These are phyloP conservation scores for Babesia ovata DNA, from an alignment of 169 alveolate genomes.

Conservation along the genomic window DNA sequence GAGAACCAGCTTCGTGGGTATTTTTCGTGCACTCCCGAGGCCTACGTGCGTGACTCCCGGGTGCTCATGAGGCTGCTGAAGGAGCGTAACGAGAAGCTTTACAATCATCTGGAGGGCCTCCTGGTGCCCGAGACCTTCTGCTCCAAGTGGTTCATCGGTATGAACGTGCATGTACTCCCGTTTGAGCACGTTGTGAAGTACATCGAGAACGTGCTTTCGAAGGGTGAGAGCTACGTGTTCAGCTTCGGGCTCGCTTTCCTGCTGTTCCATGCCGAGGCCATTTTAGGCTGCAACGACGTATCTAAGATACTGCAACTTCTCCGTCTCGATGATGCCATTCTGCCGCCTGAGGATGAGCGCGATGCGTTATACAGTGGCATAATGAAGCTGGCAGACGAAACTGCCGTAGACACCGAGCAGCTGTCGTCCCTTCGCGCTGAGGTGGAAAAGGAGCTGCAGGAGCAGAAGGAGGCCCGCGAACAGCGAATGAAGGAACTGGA, in stretches of 20 bases:
- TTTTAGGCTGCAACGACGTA: conserved; percentile 70
- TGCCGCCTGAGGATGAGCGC: conserved; percentile 64
- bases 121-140: conserved; percentile 81
- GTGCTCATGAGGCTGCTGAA: conserved; percentile 75
- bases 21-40: conserved; percentile 76
- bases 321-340: conserved; percentile 69
- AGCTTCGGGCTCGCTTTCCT: conserved; percentile 74
- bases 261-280: conserved; percentile 54
- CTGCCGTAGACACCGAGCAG: conserved; percentile 58
- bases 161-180: conserved; percentile 73
- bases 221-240: conserved; percentile 74
- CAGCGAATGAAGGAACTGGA: conserved; percentile 40
- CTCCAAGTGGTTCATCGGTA: conserved; percentile 82
- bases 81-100: conserved; percentile 58
- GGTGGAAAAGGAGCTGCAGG: conserved; percentile 67
- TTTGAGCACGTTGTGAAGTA: conserved; percentile 70
- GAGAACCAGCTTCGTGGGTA: conserved; percentile 72
- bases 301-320: conserved; percentile 66
- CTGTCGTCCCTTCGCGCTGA: conserved; percentile 59
- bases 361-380: conserved; percentile 72
- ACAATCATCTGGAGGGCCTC: conserved; percentile 65
- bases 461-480: conserved; percentile 66
- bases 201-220: conserved; percentile 64
- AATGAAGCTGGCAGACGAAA: conserved; percentile 50
- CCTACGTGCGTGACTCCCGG: conserved; percentile 77